Percentiles rank a stretch among this genome's conserved stretches.
Evolutionary conservation across 805 yeast genomes (phyloP).

Genomic region (Clavispora fructus): DNA sequence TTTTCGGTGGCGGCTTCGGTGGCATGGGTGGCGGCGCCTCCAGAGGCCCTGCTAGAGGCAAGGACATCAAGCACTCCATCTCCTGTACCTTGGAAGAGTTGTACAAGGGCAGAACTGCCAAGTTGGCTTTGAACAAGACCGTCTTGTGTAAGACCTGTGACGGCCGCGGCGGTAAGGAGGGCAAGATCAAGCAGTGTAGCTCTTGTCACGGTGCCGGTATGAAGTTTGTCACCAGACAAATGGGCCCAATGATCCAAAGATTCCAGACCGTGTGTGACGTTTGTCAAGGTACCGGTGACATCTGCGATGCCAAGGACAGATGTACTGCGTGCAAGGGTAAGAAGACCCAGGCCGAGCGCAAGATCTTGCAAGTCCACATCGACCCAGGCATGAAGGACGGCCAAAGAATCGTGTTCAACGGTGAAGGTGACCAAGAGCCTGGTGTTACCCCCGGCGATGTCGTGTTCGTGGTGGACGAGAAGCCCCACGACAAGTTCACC

Average conservation of each 20-base stretch:
- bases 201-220: conserved; percentile 90
- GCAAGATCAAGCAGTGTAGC: conserved; percentile 80
- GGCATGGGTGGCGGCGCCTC: conserved; percentile 60
- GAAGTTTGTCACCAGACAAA: conserved; percentile 89
- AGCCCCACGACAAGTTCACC: conserved; percentile 73
- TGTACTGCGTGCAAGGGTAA: conserved; percentile 87
- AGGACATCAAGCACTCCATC: conserved; percentile 86
- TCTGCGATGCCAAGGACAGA: conserved; percentile 78
- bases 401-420: conserved; percentile 82
- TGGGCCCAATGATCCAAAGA: conserved; percentile 99
- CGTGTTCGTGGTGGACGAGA: conserved; percentile 84
- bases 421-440: conserved; percentile 98
- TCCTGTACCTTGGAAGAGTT: conserved; percentile 86
- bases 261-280: conserved; percentile 90
- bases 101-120: conserved; percentile 89
- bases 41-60: conserved; percentile 83
- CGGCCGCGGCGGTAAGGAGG: conserved; percentile 95
- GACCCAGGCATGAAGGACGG: conserved; percentile 97
- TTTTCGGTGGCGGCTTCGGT: conserved; percentile 65
- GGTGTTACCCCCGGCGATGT: conserved; percentile 96
- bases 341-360: conserved; percentile 82
- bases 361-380: conserved; percentile 88
- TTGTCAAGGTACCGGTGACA: conserved; percentile 91
- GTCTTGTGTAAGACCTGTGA: conserved; percentile 82
- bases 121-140: conserved; percentile 90